phyloP scores from a whole-genome alignment of 2,329 filamentous ascomycete species.

The Fusarium zealandicum region DNA sequence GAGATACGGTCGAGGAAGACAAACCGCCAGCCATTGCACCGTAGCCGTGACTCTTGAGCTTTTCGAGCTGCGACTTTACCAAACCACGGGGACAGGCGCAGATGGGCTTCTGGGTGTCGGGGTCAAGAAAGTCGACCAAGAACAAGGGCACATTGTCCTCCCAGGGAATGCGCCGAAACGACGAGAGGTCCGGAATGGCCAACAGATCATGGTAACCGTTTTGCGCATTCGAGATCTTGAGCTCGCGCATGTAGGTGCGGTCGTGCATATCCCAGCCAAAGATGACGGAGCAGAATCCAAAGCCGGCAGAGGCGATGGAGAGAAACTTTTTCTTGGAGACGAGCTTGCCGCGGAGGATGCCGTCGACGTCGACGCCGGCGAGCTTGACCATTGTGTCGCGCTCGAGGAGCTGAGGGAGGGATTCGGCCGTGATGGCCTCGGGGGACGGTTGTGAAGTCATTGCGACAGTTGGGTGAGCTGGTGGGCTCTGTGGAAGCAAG shows the following conservation, averaged over 20 bases:
- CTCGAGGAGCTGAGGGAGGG: conserved; percentile 71
- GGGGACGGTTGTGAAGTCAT: conserved; percentile 40
- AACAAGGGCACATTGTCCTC: conserved; percentile 88
- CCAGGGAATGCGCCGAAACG: conserved; percentile 88
- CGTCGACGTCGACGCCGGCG: conserved; percentile 86
- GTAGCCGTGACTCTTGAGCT: conserved; percentile 72
- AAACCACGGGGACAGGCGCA: conserved; percentile 82
- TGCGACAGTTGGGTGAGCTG: conserved; percentile 14
- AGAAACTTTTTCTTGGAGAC: conserved; percentile 94
- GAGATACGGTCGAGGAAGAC: conserved; percentile 38
- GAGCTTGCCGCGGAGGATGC: conserved; percentile 86
- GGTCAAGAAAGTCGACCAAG: conserved; percentile 82
- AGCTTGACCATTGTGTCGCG: conserved; percentile 84
- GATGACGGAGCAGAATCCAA: conserved; percentile 93
- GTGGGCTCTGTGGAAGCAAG: conserved; percentile 3
- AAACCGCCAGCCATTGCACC: conserved; percentile 89
- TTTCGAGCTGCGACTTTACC: conserved; percentile 71
- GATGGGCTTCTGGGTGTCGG: conserved; percentile 74
- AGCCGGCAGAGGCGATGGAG: conserved; percentile 79
- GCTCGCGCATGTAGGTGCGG: conserved; percentile 83
- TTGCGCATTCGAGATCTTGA: conserved; percentile 86
- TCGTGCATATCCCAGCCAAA: conserved; percentile 99
- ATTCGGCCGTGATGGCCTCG: conserved; percentile 62
- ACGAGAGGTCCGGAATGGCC: conserved; percentile 79
- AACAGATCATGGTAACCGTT: conserved; percentile 90